Evolutionary conservation across 768 basidiomycete genomes (phyloP).

Genomic region (Hericium coralloides): DNA sequence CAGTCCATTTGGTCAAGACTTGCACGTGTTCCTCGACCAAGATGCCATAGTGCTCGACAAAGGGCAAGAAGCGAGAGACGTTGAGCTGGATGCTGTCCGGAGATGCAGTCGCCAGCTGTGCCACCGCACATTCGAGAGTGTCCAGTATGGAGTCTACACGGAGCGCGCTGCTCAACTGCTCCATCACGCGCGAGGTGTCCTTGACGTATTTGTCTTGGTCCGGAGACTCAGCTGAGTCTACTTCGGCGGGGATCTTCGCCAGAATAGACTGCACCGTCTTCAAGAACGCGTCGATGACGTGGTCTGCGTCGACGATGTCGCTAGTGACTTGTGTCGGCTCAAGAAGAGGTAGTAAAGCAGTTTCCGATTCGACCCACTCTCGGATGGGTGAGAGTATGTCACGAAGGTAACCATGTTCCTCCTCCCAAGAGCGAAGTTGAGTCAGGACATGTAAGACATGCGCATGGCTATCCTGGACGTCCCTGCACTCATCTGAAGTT

Average conservation of each 20-base stretch:
- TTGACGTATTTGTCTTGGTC: slow-evolving; percentile 43
- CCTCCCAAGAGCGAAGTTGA: slow-evolving; percentile 6
- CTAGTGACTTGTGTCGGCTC: neutral
- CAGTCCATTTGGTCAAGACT: slow-evolving; percentile 54
- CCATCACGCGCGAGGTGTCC: slow-evolving; percentile 34
- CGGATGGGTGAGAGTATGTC: slow-evolving; percentile 26
- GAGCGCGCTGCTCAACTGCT: slow-evolving; percentile 39
- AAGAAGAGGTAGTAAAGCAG: neutral
- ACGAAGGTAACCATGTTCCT: slow-evolving; percentile 16
- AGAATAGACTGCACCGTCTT: slow-evolving; percentile 56
- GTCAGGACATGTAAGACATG: slow-evolving; percentile 1
- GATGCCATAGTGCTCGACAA: slow-evolving; percentile 55
- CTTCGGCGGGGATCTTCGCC: slow-evolving; percentile 26
- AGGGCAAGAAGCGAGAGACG: slow-evolving; percentile 55
- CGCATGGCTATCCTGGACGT: neutral
- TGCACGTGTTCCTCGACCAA: slow-evolving; percentile 52
- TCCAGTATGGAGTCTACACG: slow-evolving; percentile 35
- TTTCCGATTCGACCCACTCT: slow-evolving; percentile 20
- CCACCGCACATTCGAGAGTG: slow-evolving; percentile 31
- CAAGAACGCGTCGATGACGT: slow-evolving; percentile 54
- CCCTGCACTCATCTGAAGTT: slow-evolving; percentile 6
- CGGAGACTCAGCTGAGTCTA: slow-evolving; percentile 17
- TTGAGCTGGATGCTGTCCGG: slow-evolving; percentile 23
- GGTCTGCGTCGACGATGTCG: slow-evolving; percentile 23
- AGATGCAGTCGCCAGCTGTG: slow-evolving; percentile 27